These are phyloP conservation scores for Phytophthora cryptogea DNA, from an alignment of 352 stramenopile species.

Conservation along the genomic window DNA sequence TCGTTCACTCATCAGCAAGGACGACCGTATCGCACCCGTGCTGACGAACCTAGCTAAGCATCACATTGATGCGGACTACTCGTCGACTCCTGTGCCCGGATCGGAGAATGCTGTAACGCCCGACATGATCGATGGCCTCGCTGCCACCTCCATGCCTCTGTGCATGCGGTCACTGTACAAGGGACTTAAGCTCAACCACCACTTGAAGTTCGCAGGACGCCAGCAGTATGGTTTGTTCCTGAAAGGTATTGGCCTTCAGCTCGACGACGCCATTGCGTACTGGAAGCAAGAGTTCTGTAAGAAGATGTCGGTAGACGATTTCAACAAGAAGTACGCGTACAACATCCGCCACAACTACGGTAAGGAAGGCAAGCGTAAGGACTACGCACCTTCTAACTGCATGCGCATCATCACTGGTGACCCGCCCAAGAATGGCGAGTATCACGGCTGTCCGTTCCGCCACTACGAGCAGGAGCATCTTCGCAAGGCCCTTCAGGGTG, in stretches of 20 bases:
- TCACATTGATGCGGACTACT: conserved; percentile 94
- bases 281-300: conserved; percentile 95
- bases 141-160: conserved; percentile 94
- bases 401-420: conserved; percentile 98
- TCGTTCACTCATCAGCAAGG: conserved; percentile 89
- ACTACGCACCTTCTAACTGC: conserved; percentile 97
- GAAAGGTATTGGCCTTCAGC: conserved; percentile 95
- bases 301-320: conserved; percentile 96
- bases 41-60: conserved; percentile 96
- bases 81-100: conserved; percentile 36
- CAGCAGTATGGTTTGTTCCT: conserved; percentile 99
- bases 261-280: conserved; percentile 97
- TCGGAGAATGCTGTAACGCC: conserved; percentile 82
- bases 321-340: conserved; percentile 99
- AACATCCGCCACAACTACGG: conserved; percentile 99
- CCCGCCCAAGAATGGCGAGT: conserved; percentile 92
- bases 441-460: conserved; percentile 98
- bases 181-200: conserved; percentile 93
- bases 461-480: conserved; percentile 96
- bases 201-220: conserved; percentile 97
- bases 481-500: conserved; percentile 82
- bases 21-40: conserved; percentile 93
- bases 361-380: conserved; percentile 98
- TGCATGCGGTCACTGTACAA: conserved; percentile 98
- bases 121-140: conserved; percentile 92